These are phyloP conservation scores for Crithidia bombi DNA, from an alignment of 208 protist species.

Conservation along the genomic window DNA sequence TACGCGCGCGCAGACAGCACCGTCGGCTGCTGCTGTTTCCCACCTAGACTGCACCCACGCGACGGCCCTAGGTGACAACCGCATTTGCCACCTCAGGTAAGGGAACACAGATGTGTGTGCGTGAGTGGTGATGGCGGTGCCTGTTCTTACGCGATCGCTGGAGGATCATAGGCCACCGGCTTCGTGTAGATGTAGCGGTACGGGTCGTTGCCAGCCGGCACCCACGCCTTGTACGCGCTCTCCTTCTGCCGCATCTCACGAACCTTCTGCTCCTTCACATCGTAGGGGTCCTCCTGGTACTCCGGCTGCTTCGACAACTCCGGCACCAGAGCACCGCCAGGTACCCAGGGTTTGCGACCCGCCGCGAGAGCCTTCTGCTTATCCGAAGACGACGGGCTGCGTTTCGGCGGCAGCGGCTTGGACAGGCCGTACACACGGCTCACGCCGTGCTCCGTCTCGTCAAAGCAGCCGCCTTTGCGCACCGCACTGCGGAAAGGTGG, in stretches of 20 bases:
- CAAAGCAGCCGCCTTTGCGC: constrained; percentile 70
- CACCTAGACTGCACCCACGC: too few relatives aligned
- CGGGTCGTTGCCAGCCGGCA: constrained; percentile 70
- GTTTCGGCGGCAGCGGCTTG: constrained; percentile 75
- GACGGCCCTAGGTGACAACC: too few relatives aligned
- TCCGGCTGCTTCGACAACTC: constrained; percentile 77
- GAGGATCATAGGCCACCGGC: constrained; percentile 76
- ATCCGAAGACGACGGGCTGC: constrained; percentile 16
- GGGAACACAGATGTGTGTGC: neutral
- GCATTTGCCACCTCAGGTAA: neutral
- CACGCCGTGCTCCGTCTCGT: constrained; percentile 77
- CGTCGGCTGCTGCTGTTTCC: too few relatives aligned
- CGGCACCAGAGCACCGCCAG: constrained; percentile 69
- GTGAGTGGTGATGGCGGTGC: neutral
- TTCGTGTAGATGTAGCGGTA: constrained; percentile 83
- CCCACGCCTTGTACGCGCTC: constrained; percentile 75
- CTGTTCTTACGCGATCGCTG: constrained; percentile 44
- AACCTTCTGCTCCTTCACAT: constrained; percentile 79
- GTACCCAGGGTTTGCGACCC: constrained; percentile 65
- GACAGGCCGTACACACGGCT: constrained; percentile 78
- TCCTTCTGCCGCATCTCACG: constrained; percentile 68
- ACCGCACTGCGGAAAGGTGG: constrained; percentile 73
- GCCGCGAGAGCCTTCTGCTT: constrained; percentile 11
- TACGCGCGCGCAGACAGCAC: too few relatives aligned
- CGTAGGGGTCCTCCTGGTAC: constrained; percentile 91